These are phyloP conservation scores for Globisporangium camurandrum DNA, from an alignment of 352 stramenopile species.

Conservation along the genomic window DNA sequence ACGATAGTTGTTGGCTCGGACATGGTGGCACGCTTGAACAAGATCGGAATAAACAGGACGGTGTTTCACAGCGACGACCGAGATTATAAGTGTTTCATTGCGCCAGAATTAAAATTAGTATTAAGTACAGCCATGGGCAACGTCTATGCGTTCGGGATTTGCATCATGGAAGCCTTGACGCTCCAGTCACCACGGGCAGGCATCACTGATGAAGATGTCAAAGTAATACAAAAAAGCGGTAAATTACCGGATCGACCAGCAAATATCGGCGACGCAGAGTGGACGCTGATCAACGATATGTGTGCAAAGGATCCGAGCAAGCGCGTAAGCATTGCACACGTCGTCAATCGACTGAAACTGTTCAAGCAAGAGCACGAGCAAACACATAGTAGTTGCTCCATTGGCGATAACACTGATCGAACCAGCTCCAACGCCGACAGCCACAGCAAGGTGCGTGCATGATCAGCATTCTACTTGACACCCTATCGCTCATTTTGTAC, in stretches of 20 bases:
- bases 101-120: neutral
- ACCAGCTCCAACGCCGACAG: no score
- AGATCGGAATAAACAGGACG: neutral
- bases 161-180: constrained; percentile 8
- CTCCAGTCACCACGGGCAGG: neutral
- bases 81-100: constrained; percentile 1
- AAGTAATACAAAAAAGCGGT: neutral
- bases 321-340: neutral
- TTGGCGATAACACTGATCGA: no score
- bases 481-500: no score
- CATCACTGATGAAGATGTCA: neutral
- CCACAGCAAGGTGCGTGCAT: no score
- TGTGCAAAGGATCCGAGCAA: constrained; percentile 1
- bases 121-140: constrained; percentile 7
- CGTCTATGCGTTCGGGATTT: constrained; percentile 22
- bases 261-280: constrained; percentile 4
- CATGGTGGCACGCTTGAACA: constrained; percentile 11
- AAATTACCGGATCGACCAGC: neutral
- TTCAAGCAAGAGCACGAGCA: constrained; percentile 1
- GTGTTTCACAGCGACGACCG: neutral
- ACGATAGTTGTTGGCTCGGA: constrained; percentile 8
- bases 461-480: no score
- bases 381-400: no score
- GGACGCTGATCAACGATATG: neutral
- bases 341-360: neutral